Evolutionary conservation across 768 basidiomycete genomes (phyloP).

Genomic region (Trametes villosa): DNA sequence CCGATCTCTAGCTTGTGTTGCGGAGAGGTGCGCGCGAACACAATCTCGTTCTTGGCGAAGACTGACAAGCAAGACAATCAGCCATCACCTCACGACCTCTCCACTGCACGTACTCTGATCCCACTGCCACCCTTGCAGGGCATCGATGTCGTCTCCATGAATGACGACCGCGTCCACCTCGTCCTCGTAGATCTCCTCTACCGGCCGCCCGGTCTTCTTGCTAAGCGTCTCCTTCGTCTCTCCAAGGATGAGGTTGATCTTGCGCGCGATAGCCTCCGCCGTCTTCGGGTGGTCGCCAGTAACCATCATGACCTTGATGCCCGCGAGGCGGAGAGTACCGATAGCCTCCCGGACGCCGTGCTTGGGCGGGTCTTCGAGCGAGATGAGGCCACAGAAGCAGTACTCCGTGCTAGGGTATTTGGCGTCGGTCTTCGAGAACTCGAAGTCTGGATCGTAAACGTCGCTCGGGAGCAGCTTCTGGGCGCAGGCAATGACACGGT

Average conservation of each 20-base stretch:
- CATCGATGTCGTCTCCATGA: constrained; percentile 71
- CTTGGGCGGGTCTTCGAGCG: constrained; percentile 72
- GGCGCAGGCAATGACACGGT: constrained; percentile 76
- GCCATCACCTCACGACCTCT: not conserved
- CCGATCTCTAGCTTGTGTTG: constrained; percentile 78
- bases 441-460: constrained; percentile 48
- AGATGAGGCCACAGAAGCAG: constrained; percentile 68
- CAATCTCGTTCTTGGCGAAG: constrained; percentile 69
- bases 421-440: constrained; percentile 58
- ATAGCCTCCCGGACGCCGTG: constrained; percentile 75
- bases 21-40: constrained; percentile 73
- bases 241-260: constrained; percentile 70
- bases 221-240: constrained; percentile 66
- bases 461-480: constrained; percentile 57
- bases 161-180: constrained; percentile 69
- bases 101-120: constrained; percentile 55
- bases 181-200: constrained; percentile 68
- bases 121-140: constrained; percentile 73
- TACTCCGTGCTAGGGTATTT: constrained; percentile 60
- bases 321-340: constrained; percentile 69
- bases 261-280: constrained; percentile 73
- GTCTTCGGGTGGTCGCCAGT: constrained; percentile 78
- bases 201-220: constrained; percentile 54
- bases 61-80: constrained; percentile 42
- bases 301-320: constrained; percentile 80